Conservation (phyloP, 2,329 filamentous ascomycete species). For the Myrmaecium sp. region DNA sequence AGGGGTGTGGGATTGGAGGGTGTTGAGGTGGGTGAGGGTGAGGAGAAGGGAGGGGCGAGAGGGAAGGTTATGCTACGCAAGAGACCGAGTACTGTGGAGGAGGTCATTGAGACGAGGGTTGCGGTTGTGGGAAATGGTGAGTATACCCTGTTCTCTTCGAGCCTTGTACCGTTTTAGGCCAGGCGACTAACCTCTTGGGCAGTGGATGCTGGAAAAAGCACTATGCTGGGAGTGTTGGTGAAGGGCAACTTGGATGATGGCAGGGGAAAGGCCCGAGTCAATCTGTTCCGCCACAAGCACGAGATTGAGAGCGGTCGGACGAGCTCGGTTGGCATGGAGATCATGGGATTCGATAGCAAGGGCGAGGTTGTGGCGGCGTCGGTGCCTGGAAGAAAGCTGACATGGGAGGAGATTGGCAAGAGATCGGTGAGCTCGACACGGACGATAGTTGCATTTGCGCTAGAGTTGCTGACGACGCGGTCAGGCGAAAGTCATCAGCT, state of each 20-base stretch:
- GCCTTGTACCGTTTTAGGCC: neutral
- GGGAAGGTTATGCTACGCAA: conserved; percentile 80
- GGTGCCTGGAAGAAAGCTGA: conserved; percentile 68
- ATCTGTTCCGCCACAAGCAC: conserved; percentile 94
- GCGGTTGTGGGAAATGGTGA: conserved; percentile 87
- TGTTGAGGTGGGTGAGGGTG: conserved; percentile 49
- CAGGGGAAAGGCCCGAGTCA: conserved; percentile 80
- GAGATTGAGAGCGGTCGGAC: conserved; percentile 92
- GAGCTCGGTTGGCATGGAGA: conserved; percentile 96
- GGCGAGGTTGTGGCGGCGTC: conserved; percentile 71
- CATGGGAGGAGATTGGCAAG: conserved; percentile 95
- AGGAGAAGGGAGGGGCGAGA: conserved; percentile 51
- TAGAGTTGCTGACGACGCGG: neutral
- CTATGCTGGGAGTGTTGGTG: conserved; percentile 84
- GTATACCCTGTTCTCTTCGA: conserved; percentile 7
- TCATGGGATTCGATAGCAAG: conserved; percentile 85
- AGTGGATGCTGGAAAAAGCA: conserved; percentile 95
- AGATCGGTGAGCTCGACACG: conserved; percentile 44
- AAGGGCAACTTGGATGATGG: conserved; percentile 94
- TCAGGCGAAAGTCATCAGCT: conserved; percentile 80
- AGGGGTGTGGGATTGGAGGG: conserved; percentile 63
- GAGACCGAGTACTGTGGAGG: conserved; percentile 55
- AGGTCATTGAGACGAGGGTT: conserved; percentile 89
- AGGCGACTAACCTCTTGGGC: conserved; percentile 3
- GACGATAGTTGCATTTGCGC: no score